A percentile compares a stretch with the other conserved stretches of the same genome.
phyloP scores from a whole-genome alignment of 306 rosid genomes.

The Gastrolobium bilobum region DNA sequence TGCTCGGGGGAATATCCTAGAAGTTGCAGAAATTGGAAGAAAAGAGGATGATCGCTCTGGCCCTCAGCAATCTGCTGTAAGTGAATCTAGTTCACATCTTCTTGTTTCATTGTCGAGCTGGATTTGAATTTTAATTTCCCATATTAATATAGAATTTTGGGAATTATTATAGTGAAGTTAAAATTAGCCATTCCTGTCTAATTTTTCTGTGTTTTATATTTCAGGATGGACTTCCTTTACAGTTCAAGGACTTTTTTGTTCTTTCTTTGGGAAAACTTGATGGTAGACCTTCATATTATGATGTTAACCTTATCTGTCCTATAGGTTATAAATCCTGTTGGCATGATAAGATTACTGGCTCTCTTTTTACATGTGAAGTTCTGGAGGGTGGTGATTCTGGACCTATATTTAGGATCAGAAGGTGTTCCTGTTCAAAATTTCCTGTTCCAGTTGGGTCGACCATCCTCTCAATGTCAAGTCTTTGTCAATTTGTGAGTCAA shows the following conservation, averaged over 20 bases:
- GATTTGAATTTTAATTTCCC: conserved; percentile 1
- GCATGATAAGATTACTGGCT: conserved; percentile 95
- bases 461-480: conserved; percentile 58
- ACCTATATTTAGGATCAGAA: conserved; percentile 80
- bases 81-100: conserved; percentile 51
- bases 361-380: conserved; percentile 83
- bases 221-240: conserved; percentile 92
- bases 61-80: conserved; percentile 63
- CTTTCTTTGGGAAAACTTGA: conserved; percentile 91
- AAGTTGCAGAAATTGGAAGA: conserved; percentile 55
- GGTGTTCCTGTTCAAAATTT: conserved; percentile 75
- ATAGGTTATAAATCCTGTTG: conserved; percentile 88
- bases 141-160: background rate
- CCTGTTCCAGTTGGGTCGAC: conserved; percentile 75
- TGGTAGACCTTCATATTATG: conserved; percentile 78
- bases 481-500: conserved; percentile 55
- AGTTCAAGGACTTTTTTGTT: conserved; percentile 88
- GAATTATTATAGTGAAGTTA: conserved; percentile 36
- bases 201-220: conserved; percentile 55
- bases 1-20: conserved; percentile 58
- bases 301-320: conserved; percentile 72
- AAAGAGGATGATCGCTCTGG: conserved; percentile 53
- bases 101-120: conserved; percentile 40
- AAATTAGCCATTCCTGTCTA: conserved; percentile 48
- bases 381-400: conserved; percentile 93